Evolutionary conservation across 768 basidiomycete species (phyloP).

Genomic region (Udeniomyces megalosporus): DNA sequence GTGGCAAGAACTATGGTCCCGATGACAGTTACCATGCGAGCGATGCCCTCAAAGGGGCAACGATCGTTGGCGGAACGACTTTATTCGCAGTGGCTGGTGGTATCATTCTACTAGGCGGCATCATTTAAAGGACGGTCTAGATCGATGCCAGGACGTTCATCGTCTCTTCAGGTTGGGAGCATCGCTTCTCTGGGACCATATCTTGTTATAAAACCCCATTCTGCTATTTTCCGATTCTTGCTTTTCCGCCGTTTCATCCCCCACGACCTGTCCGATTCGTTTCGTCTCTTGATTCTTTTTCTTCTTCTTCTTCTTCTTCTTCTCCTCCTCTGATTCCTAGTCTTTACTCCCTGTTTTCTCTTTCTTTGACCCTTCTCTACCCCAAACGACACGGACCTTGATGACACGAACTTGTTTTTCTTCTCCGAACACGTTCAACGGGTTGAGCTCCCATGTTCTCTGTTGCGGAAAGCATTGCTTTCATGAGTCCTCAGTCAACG

Average conservation of each 20-base stretch:
- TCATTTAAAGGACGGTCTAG: slow-evolving; percentile 12
- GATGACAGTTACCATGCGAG: background rate
- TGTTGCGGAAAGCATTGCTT: background rate
- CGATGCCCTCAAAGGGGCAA: background rate
- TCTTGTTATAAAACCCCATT: background rate
- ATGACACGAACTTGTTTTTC: background rate
- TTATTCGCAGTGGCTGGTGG: background rate
- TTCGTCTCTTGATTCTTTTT: background rate
- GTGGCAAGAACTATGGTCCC: background rate
- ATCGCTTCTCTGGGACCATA: background rate
- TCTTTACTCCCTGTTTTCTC: background rate
- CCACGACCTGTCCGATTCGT: background rate
- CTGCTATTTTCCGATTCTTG: too few relatives aligned
- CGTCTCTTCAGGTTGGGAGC: background rate
- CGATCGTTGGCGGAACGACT: background rate
- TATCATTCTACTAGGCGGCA: too few relatives aligned
- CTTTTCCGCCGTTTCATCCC: too few relatives aligned
- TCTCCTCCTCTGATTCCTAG: background rate
- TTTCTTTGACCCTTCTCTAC: background rate
- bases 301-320: background rate
- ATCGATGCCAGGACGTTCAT: slow-evolving; percentile 2
- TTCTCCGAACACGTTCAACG: background rate
- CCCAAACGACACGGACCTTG: background rate
- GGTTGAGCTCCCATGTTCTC: too few relatives aligned
- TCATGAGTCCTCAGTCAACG: background rate